Percentiles rank a stretch among this genome's conserved stretches.
Evolutionary conservation across 495 filamentous ascomycete species (phyloP).

Genomic region (Neurospora sp.): DNA sequence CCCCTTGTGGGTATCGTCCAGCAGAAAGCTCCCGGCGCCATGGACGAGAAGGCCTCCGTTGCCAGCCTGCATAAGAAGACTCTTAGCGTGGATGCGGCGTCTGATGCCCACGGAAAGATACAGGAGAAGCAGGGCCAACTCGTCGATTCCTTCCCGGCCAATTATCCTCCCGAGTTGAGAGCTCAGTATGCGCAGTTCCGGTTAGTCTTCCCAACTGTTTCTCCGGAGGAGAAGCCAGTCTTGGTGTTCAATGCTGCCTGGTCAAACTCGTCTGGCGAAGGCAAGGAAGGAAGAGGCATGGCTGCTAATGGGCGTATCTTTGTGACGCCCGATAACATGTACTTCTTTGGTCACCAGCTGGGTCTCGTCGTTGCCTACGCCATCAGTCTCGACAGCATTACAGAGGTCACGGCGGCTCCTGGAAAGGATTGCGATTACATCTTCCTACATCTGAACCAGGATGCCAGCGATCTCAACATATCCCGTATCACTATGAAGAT

Average conservation of each 20-base stretch:
- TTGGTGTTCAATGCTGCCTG: conserved; percentile 52
- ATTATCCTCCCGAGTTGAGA: conserved; percentile 74
- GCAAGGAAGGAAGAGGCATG: conserved; percentile 27
- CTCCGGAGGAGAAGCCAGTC: conserved; percentile 63
- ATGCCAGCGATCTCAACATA: conserved; percentile 49
- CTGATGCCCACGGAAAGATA: conserved; percentile 26
- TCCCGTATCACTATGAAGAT: conserved; percentile 77
- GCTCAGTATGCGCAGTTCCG: conserved; percentile 90
- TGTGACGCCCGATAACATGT: conserved; percentile 74
- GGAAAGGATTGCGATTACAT: conserved; percentile 91
- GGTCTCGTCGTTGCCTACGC: conserved; percentile 80
- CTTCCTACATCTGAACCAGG: conserved; percentile 68
- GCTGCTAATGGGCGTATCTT: conserved; percentile 68
- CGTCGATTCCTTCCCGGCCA: conserved; percentile 59
- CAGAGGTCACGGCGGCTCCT: conserved; percentile 80
- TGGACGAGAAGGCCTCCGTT: conserved; percentile 14
- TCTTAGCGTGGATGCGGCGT: conserved; percentile 55
- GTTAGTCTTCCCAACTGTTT: conserved; percentile 76
- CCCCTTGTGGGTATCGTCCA: conserved; percentile 32
- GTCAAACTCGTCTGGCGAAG: conserved; percentile 31
- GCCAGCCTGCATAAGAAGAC: conserved; percentile 61
- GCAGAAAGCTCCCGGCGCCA: conserved; percentile 26
- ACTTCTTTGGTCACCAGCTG: conserved; percentile 91
- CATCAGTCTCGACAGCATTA: conserved; percentile 61
- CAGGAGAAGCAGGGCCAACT: conserved; percentile 20